Conservation (phyloP, 2,329 filamentous ascomycete genomes). For the Stagonosporopsis cucurbitacearum region DNA sequence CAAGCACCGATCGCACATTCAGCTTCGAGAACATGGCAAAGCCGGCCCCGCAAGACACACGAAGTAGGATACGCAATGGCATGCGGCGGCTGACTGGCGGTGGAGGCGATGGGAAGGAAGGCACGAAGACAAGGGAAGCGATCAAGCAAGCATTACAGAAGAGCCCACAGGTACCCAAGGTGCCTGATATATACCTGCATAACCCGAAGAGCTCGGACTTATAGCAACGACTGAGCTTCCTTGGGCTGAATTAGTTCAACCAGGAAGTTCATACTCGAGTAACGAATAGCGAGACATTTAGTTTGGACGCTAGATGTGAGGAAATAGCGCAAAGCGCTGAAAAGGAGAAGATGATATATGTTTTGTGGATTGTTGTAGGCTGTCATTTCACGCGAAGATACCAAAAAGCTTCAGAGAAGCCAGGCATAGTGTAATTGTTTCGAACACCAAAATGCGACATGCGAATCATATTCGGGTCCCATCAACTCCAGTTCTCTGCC, state of each 20-base stretch:
- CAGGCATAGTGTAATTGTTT: background rate
- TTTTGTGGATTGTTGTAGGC: background rate
- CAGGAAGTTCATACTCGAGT: slow-evolving; percentile 6
- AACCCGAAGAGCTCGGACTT: slow-evolving; percentile 46
- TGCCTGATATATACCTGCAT: slow-evolving; percentile 54
- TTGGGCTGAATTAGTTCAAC: slow-evolving; percentile 12
- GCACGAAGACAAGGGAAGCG: slow-evolving; percentile 46
- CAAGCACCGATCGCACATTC: slow-evolving; percentile 35
- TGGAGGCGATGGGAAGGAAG: slow-evolving; percentile 50
- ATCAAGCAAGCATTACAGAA: slow-evolving; percentile 47
- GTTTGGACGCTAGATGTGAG: background rate
- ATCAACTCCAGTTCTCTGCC: background rate
- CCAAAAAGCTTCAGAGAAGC: slow-evolving; percentile 6
- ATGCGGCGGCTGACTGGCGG: slow-evolving; percentile 69
- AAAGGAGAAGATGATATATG: background rate
- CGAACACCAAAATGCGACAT: background rate
- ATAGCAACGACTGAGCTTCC: slow-evolving; percentile 22
- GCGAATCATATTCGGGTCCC: background rate
- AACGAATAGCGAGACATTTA: background rate
- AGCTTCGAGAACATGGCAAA: slow-evolving; percentile 62
- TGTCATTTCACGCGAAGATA: slow-evolving; percentile 3
- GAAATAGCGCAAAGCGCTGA: background rate
- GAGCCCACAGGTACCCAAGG: slow-evolving; percentile 57
- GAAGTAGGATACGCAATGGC: slow-evolving; percentile 57
- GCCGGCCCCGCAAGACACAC: slow-evolving; percentile 62